These are phyloP conservation scores for Hypoxylon sp. DNA, from an alignment of 2,329 filamentous ascomycete genomes.

Conservation along the genomic window DNA sequence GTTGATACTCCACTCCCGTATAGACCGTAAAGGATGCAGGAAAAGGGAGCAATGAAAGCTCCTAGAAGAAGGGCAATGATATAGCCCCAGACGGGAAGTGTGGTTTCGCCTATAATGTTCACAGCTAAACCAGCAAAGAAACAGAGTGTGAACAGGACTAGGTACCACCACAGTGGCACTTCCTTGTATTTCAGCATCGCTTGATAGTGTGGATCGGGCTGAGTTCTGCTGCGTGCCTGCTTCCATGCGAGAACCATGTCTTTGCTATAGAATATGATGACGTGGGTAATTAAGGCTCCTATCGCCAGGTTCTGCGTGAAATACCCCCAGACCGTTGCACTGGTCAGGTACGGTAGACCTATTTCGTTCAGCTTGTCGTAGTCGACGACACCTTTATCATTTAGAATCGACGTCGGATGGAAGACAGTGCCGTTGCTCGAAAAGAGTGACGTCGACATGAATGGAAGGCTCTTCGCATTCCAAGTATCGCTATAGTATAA, in stretches of 20 bases:
- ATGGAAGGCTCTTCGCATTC: conserved; percentile 63
- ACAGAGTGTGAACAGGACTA: conserved; percentile 58
- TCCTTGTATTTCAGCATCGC: conserved; percentile 70
- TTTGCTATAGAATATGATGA: conserved; percentile 68
- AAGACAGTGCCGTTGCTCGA: conserved; percentile 26
- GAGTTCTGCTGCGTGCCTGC: conserved; percentile 60
- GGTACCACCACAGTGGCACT: conserved; percentile 65
- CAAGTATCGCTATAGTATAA: conserved; percentile 68
- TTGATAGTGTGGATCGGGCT: conserved; percentile 66
- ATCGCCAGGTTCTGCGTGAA: conserved; percentile 68
- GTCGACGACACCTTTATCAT: conserved; percentile 24
- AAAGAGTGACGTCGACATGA: conserved; percentile 66
- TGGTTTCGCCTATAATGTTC: conserved; percentile 62
- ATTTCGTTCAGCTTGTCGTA: conserved; percentile 24
- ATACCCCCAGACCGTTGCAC: conserved; percentile 34
- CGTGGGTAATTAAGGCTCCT: conserved; percentile 68
- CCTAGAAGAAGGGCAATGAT: conserved; percentile 62
- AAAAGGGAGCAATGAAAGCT: conserved; percentile 66
- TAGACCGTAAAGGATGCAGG: conserved; percentile 65
- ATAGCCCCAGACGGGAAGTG: conserved; percentile 64
- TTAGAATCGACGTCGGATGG: conserved; percentile 26
- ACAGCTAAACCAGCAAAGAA: conserved; percentile 65
- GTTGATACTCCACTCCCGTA: conserved; percentile 72
- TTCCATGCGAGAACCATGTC: conserved; percentile 66
- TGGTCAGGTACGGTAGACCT: conserved; percentile 31